phyloP scores from a whole-genome alignment of 208 protist species.

The Wallacemonas sp. region DNA sequence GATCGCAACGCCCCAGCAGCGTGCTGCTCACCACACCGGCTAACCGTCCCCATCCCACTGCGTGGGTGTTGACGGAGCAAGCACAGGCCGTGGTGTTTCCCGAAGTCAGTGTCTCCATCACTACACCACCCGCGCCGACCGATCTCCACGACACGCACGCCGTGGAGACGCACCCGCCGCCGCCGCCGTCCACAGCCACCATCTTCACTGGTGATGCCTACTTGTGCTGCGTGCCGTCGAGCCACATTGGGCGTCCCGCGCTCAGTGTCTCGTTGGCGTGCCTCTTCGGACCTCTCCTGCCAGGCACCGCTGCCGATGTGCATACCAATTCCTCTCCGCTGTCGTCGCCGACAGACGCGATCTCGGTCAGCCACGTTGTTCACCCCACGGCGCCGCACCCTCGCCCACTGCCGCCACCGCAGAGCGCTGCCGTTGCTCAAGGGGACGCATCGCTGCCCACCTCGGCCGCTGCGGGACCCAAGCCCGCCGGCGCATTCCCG shows the following conservation, averaged over 20 bases:
- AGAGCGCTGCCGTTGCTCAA: too few relatives aligned
- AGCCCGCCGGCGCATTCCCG: neutral
- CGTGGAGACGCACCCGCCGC: too few relatives aligned
- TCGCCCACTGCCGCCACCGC: too few relatives aligned
- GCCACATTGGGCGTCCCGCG: conserved; percentile 27
- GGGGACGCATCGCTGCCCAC: too few relatives aligned
- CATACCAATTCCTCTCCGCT: too few relatives aligned
- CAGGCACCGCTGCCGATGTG: neutral
- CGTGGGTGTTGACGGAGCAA: neutral
- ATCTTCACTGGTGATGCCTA: conserved; percentile 11
- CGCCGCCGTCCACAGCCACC: neutral
- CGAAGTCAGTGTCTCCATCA: too few relatives aligned
- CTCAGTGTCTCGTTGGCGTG: conserved; percentile 11
- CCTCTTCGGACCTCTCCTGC: conserved; percentile 29
- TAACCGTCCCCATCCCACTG: neutral
- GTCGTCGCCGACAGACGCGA: too few relatives aligned
- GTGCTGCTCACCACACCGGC: neutral
- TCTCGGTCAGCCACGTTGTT: too few relatives aligned
- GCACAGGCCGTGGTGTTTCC: neutral
- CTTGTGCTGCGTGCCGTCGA: conserved; percentile 31
- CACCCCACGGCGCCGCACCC: conserved; percentile 12
- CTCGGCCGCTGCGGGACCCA: neutral
- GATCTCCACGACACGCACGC: neutral
- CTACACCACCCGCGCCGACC: neutral
- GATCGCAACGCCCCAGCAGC: neutral